Base-by-base conservation (phyloP, 306 rosid genomes). In the peach (Prunus persica) region DNA sequence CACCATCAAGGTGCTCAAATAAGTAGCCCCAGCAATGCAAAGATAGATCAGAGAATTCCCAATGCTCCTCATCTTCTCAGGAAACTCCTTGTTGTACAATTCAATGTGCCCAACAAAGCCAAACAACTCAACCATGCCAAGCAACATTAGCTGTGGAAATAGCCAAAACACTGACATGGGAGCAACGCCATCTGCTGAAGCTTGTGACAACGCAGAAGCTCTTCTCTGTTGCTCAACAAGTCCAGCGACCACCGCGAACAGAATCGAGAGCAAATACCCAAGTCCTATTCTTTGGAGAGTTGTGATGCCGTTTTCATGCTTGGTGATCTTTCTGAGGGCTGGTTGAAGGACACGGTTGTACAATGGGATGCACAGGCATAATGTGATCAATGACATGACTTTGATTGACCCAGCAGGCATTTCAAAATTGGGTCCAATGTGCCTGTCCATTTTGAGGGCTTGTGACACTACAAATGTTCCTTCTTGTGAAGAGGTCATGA, bases 391-490 rank as follows among this genome's bases (percentile, higher is more conserved):
- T 12, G 96, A 84, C 41, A 91, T 81, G 60, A 91, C 90, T 5
- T 12, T 20, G 1, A 90, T 3, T 12, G 97, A 90, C 15, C 90
- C 96, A 0, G 96, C 81, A 20, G 97, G 97, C 67, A 94, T 72
- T 78, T 81, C 78, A 61, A 94, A 88, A 2, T 79, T 81, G 25
- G 85, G 88, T 13, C 98, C 97, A 0, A 93, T 24, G 73, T 80
- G 91, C 11, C 97, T 84, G 57, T 90, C 83, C 97, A 93, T 93
- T 77, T 84, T 83, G 13, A 90, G 20, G 57, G 97, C 98, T 75
- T 93, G 98, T 18, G 83, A 86, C n/a, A 91, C 50, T 0, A 78
- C 76, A 27, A 90, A 86, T 25, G 94, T 93, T 45, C 79, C 80
- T 57, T 86, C 90, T 45, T 91, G 94, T 20, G 54, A 11, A 14